A percentile compares a stretch with the other conserved stretches of the same genome.
Conservation (phyloP, 306 rosid genomes). For the Mucuna pruriens region DNA sequence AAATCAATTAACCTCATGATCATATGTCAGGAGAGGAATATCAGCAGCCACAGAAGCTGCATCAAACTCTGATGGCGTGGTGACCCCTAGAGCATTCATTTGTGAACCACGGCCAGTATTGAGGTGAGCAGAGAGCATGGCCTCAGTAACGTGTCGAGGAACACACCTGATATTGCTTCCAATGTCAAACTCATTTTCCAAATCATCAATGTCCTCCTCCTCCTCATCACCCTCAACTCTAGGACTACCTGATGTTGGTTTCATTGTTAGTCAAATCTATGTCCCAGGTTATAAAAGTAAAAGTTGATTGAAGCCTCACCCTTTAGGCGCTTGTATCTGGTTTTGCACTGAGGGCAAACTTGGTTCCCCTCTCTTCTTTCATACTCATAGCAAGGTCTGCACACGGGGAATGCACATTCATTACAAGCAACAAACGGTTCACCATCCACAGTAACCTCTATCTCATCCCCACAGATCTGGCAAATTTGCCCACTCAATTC, state of each 20-base stretch:
- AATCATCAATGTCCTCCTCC: constrained; percentile 83
- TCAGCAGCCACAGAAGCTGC: constrained; percentile 62
- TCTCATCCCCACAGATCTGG: constrained; percentile 96
- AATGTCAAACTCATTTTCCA: constrained; percentile 84
- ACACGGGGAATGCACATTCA: constrained; percentile 95
- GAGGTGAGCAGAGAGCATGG: constrained; percentile 66
- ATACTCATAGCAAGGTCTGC: constrained; percentile 90
- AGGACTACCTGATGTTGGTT: constrained; percentile 63
- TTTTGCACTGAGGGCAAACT: constrained; percentile 92
- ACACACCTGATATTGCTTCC: constrained; percentile 55
- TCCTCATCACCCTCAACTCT: constrained; percentile 95
- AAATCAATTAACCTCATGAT: constrained; percentile 65
- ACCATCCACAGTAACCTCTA: constrained; percentile 75
- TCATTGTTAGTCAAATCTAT: constrained; percentile 24
- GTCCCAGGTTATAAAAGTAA: neutral
- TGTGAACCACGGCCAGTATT: constrained; percentile 61
- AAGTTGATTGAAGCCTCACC: constrained; percentile 44
- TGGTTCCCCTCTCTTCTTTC: constrained; percentile 97
- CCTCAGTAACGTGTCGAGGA: constrained; percentile 62
- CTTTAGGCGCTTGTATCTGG: constrained; percentile 84
- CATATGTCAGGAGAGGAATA: constrained; percentile 77
- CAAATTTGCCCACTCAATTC: constrained; percentile 88
- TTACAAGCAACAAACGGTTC: constrained; percentile 94
- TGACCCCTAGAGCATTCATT: constrained; percentile 48
- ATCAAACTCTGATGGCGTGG: constrained; percentile 62